phyloP scores from a whole-genome alignment of 2,329 filamentous ascomycete species.

The Magnaporthiopsis incrustans region DNA sequence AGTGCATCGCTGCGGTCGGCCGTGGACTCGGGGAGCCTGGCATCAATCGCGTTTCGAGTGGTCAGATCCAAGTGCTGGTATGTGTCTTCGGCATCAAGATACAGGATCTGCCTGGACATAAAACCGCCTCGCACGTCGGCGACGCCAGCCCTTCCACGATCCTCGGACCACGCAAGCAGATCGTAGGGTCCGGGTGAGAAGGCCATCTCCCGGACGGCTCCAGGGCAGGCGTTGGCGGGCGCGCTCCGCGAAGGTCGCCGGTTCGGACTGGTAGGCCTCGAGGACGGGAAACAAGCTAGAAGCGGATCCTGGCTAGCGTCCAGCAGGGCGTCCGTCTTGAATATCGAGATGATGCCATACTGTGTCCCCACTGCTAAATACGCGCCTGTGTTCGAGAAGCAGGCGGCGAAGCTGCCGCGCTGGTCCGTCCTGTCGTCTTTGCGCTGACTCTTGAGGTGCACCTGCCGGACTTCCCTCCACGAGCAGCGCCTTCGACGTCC shows the following conservation, averaged over 20 bases:
- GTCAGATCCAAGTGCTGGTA: conserved; percentile 49
- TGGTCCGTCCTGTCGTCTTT: conserved; percentile 45
- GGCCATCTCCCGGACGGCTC: conserved; percentile 82
- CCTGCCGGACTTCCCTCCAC: conserved; percentile 43
- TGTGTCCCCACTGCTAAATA: conserved; percentile 73
- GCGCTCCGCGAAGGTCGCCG: neutral
- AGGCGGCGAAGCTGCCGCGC: conserved; percentile 68
- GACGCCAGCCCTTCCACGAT: conserved; percentile 67
- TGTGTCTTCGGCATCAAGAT: conserved; percentile 48
- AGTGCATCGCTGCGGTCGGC: conserved; percentile 31
- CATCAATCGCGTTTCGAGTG: conserved; percentile 47
- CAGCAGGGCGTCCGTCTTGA: conserved; percentile 47
- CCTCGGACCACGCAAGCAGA: conserved; percentile 88
- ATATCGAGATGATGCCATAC: conserved; percentile 70
- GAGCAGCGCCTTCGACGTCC: conserved; percentile 24
- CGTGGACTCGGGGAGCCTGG: conserved; percentile 40
- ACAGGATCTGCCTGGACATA: conserved; percentile 58
- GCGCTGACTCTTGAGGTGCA: conserved; percentile 51
- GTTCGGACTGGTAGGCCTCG: conserved; percentile 43
- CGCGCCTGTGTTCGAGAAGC: conserved; percentile 64
- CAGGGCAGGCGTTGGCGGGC: conserved; percentile 47
- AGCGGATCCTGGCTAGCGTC: conserved; percentile 48
- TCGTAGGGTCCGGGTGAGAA: conserved; percentile 89
- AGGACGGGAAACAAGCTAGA: conserved; percentile 69
- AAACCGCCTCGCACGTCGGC: conserved; percentile 65